Base-by-base conservation (phyloP, 148 eudicot genomes). In the Beta vulgaris region DNA sequence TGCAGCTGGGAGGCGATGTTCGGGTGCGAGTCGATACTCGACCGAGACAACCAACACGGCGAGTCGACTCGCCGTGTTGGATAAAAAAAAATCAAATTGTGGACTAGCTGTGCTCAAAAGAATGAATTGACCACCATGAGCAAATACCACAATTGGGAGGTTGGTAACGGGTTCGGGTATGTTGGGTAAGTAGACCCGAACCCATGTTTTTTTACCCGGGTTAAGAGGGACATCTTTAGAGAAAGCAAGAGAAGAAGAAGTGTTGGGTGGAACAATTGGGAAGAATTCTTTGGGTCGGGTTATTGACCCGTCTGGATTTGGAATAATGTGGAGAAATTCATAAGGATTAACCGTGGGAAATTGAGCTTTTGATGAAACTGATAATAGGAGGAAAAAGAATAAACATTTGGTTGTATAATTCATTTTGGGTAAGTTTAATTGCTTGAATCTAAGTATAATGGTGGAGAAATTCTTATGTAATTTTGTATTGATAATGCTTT, bases 111-210 rank as follows among this genome's bases (percentile, higher is more conserved):
- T 28, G 62, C 62, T 58, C 0, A 26, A 16, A 4, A 58, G 32
- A 28, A 58, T 58, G 34, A 58, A 58, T 34, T 28, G 32, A 28
- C 62, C 62, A 26, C 62, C 62, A 14, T 58, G 62, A 34, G 35
- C 31, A 11, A 58, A 58, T 1, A 58, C 18, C 32, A 58, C 14
- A 15, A 58, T 26, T 8, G 62, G 62, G 62, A 58, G 62, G 15
- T 58, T 58, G 1, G 1, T 14, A 13, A 28, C 6, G 62, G 62
- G 62, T 28, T 58, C 7, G 35, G 34, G 15, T 5, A 0, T 58
- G 62, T 28, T 58, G 62, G 62, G 62, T 26, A 58, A 26, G 62
- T 58, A 58, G 62, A 28, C 62, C 62, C 62, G 35, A 12, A 58
- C 7, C 62, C 62, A 58, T 25, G 62, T 58, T 2, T 58, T 26